A percentile compares a stretch with the other conserved stretches of the same genome.
Evolutionary conservation across 2,329 filamentous ascomycete genomes (phyloP).

Genomic region (Cladosporium austrohemisphaericum): DNA sequence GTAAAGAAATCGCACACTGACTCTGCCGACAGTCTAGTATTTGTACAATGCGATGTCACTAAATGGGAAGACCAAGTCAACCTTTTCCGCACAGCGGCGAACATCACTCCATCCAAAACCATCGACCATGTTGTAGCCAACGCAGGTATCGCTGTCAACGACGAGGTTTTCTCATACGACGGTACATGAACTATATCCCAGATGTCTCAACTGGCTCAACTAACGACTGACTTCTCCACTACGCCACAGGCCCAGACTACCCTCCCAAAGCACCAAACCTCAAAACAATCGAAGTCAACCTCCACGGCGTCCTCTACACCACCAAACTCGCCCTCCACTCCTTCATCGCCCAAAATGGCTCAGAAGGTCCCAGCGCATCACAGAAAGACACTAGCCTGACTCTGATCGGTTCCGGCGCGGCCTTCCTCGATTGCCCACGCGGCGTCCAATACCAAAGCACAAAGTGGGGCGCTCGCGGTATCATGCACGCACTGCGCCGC

Average conservation of each 20-base stretch:
- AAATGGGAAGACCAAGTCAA: constrained; percentile 20
- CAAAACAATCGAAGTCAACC: constrained; percentile 20
- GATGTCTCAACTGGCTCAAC: not conserved
- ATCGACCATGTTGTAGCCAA: constrained; percentile 20
- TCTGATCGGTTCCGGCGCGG: constrained; percentile 18
- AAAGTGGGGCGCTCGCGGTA: constrained; percentile 38
- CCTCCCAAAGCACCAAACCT: constrained; percentile 26
- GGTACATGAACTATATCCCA: not conserved
- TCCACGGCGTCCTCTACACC: constrained; percentile 21
- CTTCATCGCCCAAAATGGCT: constrained; percentile 30
- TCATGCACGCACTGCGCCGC: constrained; percentile 37
- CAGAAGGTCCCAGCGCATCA: constrained; percentile 18
- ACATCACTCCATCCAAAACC: constrained; percentile 17
- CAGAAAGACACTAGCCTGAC: constrained; percentile 17
- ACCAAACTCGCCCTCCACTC: constrained; percentile 28
- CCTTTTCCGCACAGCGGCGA: constrained; percentile 19
- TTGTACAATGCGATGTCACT: constrained; percentile 24
- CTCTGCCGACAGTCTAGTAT: constrained; percentile 16
- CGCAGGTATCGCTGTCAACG: constrained; percentile 17
- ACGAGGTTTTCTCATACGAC: constrained; percentile 17
- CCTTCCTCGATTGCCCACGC: constrained; percentile 22
- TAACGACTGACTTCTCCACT: not conserved
- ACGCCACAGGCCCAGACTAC: constrained; percentile 16
- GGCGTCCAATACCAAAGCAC: constrained; percentile 35
- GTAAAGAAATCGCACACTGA: constrained; percentile 19